Evolutionary conservation across 768 basidiomycete species (phyloP).

Genomic region (Ramaria rubella): DNA sequence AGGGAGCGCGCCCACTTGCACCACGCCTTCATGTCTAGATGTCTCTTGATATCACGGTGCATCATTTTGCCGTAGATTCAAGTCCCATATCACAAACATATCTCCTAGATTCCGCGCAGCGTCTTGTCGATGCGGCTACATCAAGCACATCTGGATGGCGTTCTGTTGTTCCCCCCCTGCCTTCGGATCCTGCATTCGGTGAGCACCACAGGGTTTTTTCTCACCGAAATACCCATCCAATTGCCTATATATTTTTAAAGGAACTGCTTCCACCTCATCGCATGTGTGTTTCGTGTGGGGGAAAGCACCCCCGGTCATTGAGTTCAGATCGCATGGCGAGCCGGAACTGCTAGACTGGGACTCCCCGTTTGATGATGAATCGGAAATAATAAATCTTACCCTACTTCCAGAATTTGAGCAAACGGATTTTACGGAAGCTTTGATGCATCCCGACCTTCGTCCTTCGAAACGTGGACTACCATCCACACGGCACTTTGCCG

Average conservation of each 20-base stretch:
- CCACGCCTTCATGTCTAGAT: too few relatives aligned
- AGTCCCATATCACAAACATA: not conserved
- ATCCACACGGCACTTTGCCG: not conserved
- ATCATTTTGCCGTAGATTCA: not conserved
- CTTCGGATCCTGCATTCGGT: not conserved
- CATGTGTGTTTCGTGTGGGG: not conserved
- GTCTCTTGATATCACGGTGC: not conserved
- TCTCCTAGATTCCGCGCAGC: not conserved
- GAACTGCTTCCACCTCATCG: not conserved
- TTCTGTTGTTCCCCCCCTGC: not conserved
- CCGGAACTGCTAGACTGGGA: not conserved
- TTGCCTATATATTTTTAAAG: not conserved
- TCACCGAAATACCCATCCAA: not conserved
- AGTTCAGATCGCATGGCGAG: not conserved
- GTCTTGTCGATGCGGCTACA: not conserved
- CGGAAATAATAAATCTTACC: not conserved
- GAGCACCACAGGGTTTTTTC: not conserved
- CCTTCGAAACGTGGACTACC: not conserved
- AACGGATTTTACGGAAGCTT: not conserved
- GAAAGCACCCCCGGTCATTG: not conserved
- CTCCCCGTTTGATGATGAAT: not conserved
- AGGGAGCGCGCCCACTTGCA: too few relatives aligned
- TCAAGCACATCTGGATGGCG: not conserved
- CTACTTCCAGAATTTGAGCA: constrained; percentile 4
- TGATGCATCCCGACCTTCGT: not conserved